Evolutionary conservation across 495 filamentous ascomycete genomes (phyloP), one percentile per base, ranked within the genome.

Genomic region (Lasiosphaeria miniovina): DNA sequence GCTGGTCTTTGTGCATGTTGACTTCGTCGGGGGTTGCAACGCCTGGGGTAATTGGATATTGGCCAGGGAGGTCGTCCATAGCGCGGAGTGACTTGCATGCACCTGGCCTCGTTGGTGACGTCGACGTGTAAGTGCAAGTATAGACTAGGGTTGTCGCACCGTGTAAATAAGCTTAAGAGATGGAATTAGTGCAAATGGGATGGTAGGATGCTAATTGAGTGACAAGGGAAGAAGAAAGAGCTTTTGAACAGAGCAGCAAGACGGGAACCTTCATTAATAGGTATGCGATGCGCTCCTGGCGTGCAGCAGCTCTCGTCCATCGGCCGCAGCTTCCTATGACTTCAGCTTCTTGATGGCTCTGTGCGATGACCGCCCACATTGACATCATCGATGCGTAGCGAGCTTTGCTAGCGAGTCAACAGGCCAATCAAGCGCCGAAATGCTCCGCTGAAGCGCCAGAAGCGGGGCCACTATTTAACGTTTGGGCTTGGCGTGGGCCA

Each of bases 1-100:
- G 68, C 3, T 73, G 61, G 17, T 41, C 24, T 24, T 24, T 24
- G 54, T 40, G 54, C 36, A 17, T 56, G 54, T 36, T 31, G 36
- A 45, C 34, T 10, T 56, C 32, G 40, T 56, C 31, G 31, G 24
- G 24, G 24, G 24, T 24, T 24, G 24, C 24, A 24, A 33, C 6
- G 38, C 4, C 11, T 14, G 38, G 54, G 15, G 43, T 46, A 14
- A 46, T n/a, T 32, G 34, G 54, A 6, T 49, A 48, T 17, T 51
- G n/a, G 17, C 49, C 17, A 17, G 31, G 40, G 14, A 55, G 15
- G 54, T 55, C 11, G 14, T 55, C 33, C 40, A 55, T 7, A 32
- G 41, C 6, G 31, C 35, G 38, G 43, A 32, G 12, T 41, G 38
- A 8, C 7, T 12, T 7, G 38, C 38, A 41, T 3, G 38, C 38